Base-by-base conservation (phyloP, 768 basidiomycete genomes). In the Russula sp. region DNA sequence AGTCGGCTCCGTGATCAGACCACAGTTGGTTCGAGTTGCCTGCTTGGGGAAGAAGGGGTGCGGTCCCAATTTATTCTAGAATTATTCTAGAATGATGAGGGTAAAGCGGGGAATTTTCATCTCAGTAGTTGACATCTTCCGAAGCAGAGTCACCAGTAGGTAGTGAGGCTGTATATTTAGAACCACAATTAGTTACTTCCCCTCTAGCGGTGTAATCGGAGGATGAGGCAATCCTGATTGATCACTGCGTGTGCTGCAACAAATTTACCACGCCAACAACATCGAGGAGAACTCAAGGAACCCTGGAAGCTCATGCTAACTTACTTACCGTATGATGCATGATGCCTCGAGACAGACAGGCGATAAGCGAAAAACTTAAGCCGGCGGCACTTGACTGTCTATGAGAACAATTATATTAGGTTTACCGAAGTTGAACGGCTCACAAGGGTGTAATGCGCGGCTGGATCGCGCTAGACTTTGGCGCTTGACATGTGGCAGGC, bases 331-430 rank as follows among this genome's bases (percentile, higher is more conserved):
- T 46, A 20, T n/a, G 5, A 30, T 2, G 28, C 5, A 30, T 9
- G 59, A 65, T 26, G 54, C 59, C 55, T 49, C 49, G 64, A 61
- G 40, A 61, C 40, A 57, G 40, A 61, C 40, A 20, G 40, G 57
- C 51, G 24, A 61, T 65, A 65, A 65, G 64, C 64, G 64, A 65
- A 56, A n/a, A 57, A 55, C 48, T 50, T 61, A 65, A 65, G 64
- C 64, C 59, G 64, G 64, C 59, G 64, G 64, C 64, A 57, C 46
- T 46, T 42, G 32, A 11, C 49, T 10, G 49, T 49, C 51, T 28
- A 32, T 61, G 59, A 56, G 59, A 51, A 57, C 52, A 26, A 57
- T 52, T 42, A 40, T 48, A 65, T 65, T 65, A 61, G 60, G 64
- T 61, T 64, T 65, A 57, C 59, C 64, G 64, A 65, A 42, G 59